Conservation (phyloP, 1,284 basidiomycete species). For the Puccinia horiana region DNA sequence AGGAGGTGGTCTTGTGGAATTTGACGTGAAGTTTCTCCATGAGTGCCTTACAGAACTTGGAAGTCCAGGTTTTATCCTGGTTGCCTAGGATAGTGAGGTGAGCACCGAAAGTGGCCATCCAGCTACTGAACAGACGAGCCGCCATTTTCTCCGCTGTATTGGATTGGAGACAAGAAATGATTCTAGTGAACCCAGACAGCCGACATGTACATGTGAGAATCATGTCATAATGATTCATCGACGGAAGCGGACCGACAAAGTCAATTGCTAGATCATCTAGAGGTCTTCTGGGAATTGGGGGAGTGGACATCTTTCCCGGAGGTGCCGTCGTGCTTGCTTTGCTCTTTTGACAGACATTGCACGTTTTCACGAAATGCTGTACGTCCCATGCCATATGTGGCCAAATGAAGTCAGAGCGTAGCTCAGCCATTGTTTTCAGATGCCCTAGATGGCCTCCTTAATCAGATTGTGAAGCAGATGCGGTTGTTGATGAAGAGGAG, state of each 20-base stretch:
- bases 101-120: slow-evolving; percentile 48
- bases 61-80: slow-evolving; percentile 54
- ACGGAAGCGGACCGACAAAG: background rate
- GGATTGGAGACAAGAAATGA: background rate
- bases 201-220: background rate
- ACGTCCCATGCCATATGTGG: slow-evolving; percentile 56
- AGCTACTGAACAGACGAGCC: slow-evolving; percentile 55
- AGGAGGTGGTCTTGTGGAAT: slow-evolving; percentile 18
- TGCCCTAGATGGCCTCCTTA: slow-evolving; percentile 60
- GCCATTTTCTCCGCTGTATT: background rate
- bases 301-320: slow-evolving; percentile 24
- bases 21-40: background rate
- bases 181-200: background rate
- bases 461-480: slow-evolving; percentile 54
- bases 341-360: slow-evolving; percentile 48
- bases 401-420: slow-evolving; percentile 61
- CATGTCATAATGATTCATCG: background rate
- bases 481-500: slow-evolving; percentile 55
- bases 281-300: slow-evolving; percentile 11
- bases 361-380: background rate
- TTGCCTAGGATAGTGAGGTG: slow-evolving; percentile 53
- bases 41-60: slow-evolving; percentile 54
- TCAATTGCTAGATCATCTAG: too few species aligned
- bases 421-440: slow-evolving; percentile 58
- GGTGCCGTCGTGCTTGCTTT: slow-evolving; percentile 43